These are phyloP conservation scores for Picochlorum sp. DNA, from an alignment of 139 green algal genomes.

Conservation along the genomic window DNA sequence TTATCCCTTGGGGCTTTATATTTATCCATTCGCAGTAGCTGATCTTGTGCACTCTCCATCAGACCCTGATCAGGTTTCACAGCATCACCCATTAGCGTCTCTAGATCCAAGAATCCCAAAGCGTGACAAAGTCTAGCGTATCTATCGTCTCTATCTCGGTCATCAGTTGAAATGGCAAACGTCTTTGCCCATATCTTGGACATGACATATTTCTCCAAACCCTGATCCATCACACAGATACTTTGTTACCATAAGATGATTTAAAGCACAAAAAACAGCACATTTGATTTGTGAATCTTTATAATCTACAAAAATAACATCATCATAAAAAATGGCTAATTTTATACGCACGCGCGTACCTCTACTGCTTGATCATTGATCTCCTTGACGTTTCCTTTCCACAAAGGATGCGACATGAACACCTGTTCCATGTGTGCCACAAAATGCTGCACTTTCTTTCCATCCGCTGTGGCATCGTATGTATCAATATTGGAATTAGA, in stretches of 20 bases:
- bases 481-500: neutral
- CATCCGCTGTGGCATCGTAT: conserved; percentile 22
- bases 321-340: neutral
- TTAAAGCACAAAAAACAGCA: neutral
- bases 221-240: too few relatives aligned
- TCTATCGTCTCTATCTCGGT: conserved; percentile 64
- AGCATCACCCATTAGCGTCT: conserved; percentile 62
- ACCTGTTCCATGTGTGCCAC: conserved; percentile 54
- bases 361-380: conserved; percentile 68
- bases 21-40: conserved; percentile 79
- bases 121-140: conserved; percentile 41
- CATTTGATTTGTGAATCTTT: conserved; percentile 1
- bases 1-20: conserved; percentile 95
- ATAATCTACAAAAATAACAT: neutral
- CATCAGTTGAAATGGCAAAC: conserved; percentile 53
- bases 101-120: conserved; percentile 56
- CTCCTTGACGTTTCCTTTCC: conserved; percentile 30
- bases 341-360: conserved; percentile 23
- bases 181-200: conserved; percentile 81
- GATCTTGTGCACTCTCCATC: conserved; percentile 50
- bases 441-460: conserved; percentile 57
- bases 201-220: conserved; percentile 95
- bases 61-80: conserved; percentile 11
- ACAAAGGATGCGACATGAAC: conserved; percentile 76
- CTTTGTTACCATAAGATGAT: too few relatives aligned